phyloP scores from a whole-genome alignment of 2,329 filamentous ascomycete species.

The Ustulina deusta region DNA sequence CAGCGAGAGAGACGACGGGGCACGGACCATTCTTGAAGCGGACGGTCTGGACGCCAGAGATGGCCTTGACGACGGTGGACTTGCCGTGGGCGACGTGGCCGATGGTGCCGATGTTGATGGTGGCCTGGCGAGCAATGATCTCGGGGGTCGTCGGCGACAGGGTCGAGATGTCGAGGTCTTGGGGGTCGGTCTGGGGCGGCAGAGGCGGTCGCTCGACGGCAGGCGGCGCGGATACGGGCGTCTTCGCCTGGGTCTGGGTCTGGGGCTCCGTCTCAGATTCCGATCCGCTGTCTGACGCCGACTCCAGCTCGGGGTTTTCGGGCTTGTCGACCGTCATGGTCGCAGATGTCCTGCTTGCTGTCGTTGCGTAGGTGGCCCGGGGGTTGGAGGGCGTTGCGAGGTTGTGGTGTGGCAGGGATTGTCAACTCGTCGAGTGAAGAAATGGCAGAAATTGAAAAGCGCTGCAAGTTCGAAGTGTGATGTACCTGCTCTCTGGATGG shows the following conservation, averaged over 20 bases:
- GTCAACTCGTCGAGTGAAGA: not conserved
- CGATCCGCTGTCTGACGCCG: slow-evolving; percentile 40
- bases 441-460: slow-evolving; percentile 28
- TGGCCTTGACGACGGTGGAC: slow-evolving; percentile 98
- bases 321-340: slow-evolving; percentile 41
- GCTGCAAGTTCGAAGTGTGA: slow-evolving; percentile 23
- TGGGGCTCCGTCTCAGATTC: slow-evolving; percentile 38
- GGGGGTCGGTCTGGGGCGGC: slow-evolving; percentile 93
- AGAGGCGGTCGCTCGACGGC: slow-evolving; percentile 39
- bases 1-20: not conserved
- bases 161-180: slow-evolving; percentile 83
- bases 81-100: slow-evolving; percentile 99
- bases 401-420: not conserved
- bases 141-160: slow-evolving; percentile 91
- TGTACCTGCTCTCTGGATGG: slow-evolving; percentile 18
- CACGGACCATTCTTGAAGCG: slow-evolving; percentile 86
- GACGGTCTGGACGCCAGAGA: slow-evolving; percentile 98
- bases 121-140: slow-evolving; percentile 97
- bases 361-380: slow-evolving; percentile 2
- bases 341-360: slow-evolving; percentile 2
- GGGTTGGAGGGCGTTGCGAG: not conserved
- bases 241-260: slow-evolving; percentile 19
- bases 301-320: slow-evolving; percentile 36
- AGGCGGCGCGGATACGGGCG: slow-evolving; percentile 23
- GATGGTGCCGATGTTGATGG: slow-evolving; percentile 99